Base-by-base conservation (phyloP, 2,329 filamentous ascomycete species). In the Paraphaeosphaeria sporulosa region DNA sequence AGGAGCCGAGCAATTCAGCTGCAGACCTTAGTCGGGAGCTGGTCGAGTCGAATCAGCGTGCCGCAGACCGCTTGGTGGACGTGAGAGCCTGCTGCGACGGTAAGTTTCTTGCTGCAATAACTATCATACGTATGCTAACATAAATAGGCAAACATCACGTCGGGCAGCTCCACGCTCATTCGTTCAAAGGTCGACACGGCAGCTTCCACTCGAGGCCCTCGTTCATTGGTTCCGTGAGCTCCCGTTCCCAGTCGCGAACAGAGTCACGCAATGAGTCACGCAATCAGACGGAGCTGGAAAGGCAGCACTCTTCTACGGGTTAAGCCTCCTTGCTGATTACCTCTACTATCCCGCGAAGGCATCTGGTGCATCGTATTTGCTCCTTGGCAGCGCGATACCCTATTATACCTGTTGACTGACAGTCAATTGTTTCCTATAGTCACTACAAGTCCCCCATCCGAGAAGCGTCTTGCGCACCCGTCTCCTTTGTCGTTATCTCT, bases 71-170 rank as follows among this genome's bases (percentile, higher is more conserved):
- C 63, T 84, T 98, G 71, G 94, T 98, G 83, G 97, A 99, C 77
- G 95, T 99, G 65, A 86, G 95, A 74, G 94, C 94, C 61, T 99
- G 95, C 81, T 99, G 95, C 79, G 95, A 98, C 86, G 95, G 94
- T 94, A 85, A 86, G 90, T 82, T 40, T n/a, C 13, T 42, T 30
- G 19, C 8, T 21, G 27, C 38, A n/a, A 32, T 21, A 0, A 17
- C 3, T 34, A 46, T 54, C 32, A 60, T 51, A 57, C 54, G 27
- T 32, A 27, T 36, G 40, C 67, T 70, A 67, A 69, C 62, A 46
- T 23, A 38, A 8, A 61, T 40, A 69, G 82, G 82, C 50, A 82
- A 82, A 75, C 83, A 85, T 64, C 82, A 85, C 63, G 83, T 85
- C 40, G 82, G 78, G 30, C 80, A 81, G 25, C 71, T 84, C 36